These are phyloP conservation scores for Dicorynia guianensis DNA, from an alignment of 306 rosid species.

Conservation along the genomic window DNA sequence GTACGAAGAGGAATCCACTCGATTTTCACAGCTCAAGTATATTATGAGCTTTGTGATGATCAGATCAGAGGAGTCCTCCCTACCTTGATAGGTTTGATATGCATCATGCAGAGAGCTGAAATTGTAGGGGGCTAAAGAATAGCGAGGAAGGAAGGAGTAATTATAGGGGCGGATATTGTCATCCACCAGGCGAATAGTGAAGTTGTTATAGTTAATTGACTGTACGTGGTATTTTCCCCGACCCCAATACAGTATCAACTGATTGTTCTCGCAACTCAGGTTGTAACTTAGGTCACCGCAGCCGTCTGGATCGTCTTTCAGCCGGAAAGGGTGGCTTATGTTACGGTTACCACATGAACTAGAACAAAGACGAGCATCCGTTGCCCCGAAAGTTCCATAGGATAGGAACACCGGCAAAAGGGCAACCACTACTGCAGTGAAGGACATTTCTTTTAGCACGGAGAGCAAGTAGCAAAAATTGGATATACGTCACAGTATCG, in stretches of 20 bases:
- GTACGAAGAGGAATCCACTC: not conserved
- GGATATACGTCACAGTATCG: too few relatives aligned
- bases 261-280: constrained; percentile 21
- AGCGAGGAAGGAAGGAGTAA: constrained; percentile 32
- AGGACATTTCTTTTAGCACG: too few relatives aligned
- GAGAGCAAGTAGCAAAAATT: too few relatives aligned
- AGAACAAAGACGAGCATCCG: too few relatives aligned
- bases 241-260: constrained; percentile 5
- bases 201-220: constrained; percentile 26
- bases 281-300: constrained; percentile 29
- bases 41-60: not conserved
- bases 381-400: too few relatives aligned
- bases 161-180: not conserved
- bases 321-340: constrained; percentile 32
- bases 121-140: constrained; percentile 28
- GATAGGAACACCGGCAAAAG: too few relatives aligned
- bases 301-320: constrained; percentile 17
- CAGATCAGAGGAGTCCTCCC: too few relatives aligned
- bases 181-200: constrained; percentile 28
- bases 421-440: too few relatives aligned
- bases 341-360: constrained; percentile 25
- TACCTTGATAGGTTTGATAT: too few relatives aligned
- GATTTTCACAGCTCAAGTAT: constrained; percentile 14
- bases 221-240: constrained; percentile 25
- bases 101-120: not conserved